Conservation (phyloP, 163 green algal species). For the Chlorella variabilis region DNA sequence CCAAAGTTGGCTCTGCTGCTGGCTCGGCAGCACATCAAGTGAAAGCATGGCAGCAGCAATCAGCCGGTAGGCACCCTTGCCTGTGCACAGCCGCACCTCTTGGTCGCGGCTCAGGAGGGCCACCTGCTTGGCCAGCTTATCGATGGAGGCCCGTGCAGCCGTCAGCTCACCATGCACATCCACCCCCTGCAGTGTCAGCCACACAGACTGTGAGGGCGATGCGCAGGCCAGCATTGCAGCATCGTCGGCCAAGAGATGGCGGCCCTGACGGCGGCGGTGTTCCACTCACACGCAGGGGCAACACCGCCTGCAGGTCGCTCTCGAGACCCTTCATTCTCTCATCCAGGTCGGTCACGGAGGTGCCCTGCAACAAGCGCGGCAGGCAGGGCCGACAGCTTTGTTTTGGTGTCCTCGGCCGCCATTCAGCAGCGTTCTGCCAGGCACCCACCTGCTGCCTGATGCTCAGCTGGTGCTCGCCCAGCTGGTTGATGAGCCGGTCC, state of each 20-base stretch:
- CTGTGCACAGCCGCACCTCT: constrained; percentile 21
- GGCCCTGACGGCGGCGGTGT: neutral
- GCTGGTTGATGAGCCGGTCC: constrained; percentile 39
- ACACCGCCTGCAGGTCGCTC: constrained; percentile 28
- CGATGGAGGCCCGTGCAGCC: neutral
- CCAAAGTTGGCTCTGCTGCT: too few relatives aligned
- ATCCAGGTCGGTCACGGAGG: constrained; percentile 37
- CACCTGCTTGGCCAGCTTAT: constrained; percentile 37
- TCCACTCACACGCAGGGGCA: constrained; percentile 18
- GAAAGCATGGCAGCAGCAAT: too few relatives aligned
- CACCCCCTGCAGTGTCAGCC: constrained; percentile 38
- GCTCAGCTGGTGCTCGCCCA: constrained; percentile 40
- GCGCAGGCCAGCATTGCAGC: too few relatives aligned
- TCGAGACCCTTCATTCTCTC: constrained; percentile 36
- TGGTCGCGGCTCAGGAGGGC: constrained; percentile 25
- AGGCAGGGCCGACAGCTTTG: neutral
- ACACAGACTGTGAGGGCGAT: too few relatives aligned
- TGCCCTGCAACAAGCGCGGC: constrained; percentile 19
- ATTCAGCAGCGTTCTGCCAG: neutral
- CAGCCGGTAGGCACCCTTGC: too few relatives aligned
- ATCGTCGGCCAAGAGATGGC: too few relatives aligned
- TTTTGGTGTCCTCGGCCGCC: neutral
- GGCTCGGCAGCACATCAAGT: too few relatives aligned
- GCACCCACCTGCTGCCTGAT: constrained; percentile 37
- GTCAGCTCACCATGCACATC: constrained; percentile 39